A percentile compares a stretch with the other conserved stretches of the same genome.
Conservation (phyloP, 192 early-diverging fungal species). For the Spizellomyces sp. region DNA sequence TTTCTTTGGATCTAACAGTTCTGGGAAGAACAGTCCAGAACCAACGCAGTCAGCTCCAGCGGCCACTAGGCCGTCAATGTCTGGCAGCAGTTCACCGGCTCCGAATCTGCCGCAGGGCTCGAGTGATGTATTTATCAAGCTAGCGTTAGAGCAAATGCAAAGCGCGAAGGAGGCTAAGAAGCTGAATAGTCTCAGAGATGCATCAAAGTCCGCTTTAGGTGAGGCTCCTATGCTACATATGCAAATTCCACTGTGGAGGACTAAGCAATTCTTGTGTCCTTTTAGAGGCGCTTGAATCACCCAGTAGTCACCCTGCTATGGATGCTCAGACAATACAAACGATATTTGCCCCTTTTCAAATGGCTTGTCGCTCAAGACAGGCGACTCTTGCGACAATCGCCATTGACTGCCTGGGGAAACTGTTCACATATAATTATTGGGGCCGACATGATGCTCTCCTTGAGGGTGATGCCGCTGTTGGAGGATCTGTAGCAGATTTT, state of each 20-base stretch:
- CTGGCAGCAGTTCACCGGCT: not conserved
- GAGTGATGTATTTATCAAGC: constrained; percentile 54
- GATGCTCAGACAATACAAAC: constrained; percentile 37
- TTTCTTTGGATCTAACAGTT: constrained; percentile 16
- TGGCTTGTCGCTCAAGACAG: constrained; percentile 72
- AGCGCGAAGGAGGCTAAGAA: constrained; percentile 52
- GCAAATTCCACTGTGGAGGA: not conserved
- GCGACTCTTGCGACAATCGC: constrained; percentile 65
- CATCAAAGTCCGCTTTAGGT: constrained; percentile 45
- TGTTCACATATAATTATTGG: constrained; percentile 69
- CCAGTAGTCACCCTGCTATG: constrained; percentile 7
- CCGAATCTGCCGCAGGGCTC: constrained; percentile 17
- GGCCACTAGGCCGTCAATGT: constrained; percentile 1
- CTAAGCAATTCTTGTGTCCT: not conserved
- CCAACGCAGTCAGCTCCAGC: not conserved
- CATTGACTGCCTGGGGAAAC: constrained; percentile 53
- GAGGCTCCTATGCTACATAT: not conserved
- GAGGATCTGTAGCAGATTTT: constrained; percentile 10
- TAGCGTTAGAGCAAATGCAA: constrained; percentile 49
- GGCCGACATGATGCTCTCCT: constrained; percentile 27
- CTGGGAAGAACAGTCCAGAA: constrained; percentile 13
- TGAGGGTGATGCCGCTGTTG: constrained; percentile 7
- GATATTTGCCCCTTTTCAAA: constrained; percentile 69
- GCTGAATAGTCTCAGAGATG: constrained; percentile 38
- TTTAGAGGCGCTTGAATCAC: constrained; percentile 25